These are phyloP conservation scores for Tricharina praecox DNA, from an alignment of 495 filamentous ascomycete genomes.

Conservation along the genomic window DNA sequence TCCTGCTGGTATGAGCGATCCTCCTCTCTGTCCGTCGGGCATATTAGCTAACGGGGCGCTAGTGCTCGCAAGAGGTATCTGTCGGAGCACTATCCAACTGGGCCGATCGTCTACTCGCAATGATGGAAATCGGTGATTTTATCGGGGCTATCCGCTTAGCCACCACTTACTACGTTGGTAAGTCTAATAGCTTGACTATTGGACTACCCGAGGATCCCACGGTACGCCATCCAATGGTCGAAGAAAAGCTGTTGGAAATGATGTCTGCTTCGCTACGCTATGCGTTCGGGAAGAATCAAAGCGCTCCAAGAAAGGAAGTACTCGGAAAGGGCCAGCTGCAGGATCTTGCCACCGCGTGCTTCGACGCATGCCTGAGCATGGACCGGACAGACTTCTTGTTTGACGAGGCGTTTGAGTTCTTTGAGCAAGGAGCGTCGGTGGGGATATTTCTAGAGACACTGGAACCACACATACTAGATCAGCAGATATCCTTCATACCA, in stretches of 20 bases:
- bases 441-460: constrained; percentile 71
- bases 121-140: constrained; percentile 91
- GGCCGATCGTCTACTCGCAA: constrained; percentile 88
- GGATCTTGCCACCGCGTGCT: constrained; percentile 66
- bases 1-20: constrained; percentile 40
- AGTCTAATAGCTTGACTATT: constrained; percentile 77
- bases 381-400: constrained; percentile 67
- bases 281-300: constrained; percentile 48
- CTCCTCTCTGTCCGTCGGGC: neutral
- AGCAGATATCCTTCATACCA: constrained; percentile 56
- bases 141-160: constrained; percentile 80
- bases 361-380: constrained; percentile 63
- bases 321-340: constrained; percentile 44
- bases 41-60: neutral
- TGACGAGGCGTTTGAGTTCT: constrained; percentile 76
- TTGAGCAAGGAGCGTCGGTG: constrained; percentile 56
- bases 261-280: constrained; percentile 85
- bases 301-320: constrained; percentile 29
- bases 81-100: constrained; percentile 88
- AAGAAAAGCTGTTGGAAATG: constrained; percentile 81
- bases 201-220: constrained; percentile 75
- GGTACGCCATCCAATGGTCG: constrained; percentile 62
- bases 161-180: constrained; percentile 77
- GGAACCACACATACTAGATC: constrained; percentile 69
- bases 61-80: constrained; percentile 73